A percentile compares a stretch with the other conserved stretches of the same genome.
Evolutionary conservation across 208 protist species (phyloP).

Genomic region (Acanthamoeba culbertsoni): DNA sequence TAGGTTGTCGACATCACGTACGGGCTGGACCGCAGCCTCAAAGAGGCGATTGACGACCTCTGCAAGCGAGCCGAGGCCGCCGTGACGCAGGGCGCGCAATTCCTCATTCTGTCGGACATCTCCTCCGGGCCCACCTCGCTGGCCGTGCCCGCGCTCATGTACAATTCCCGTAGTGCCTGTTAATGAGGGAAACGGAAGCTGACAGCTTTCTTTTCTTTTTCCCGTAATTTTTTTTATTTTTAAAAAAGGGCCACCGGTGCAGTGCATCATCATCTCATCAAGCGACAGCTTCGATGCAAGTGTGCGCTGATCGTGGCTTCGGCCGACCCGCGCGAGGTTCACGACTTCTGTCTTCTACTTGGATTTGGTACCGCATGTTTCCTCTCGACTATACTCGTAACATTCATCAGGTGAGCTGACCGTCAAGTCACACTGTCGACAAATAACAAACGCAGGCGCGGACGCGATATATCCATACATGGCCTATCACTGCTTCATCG

Average conservation of each 20-base stretch:
- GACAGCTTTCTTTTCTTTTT: too few species aligned
- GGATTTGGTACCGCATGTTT: slow-evolving; percentile 82
- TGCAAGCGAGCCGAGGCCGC: slow-evolving; percentile 70
- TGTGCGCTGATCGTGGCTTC: slow-evolving; percentile 81
- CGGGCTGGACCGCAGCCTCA: slow-evolving; percentile 73
- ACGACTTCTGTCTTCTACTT: slow-evolving; percentile 82
- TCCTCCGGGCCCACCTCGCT: slow-evolving; percentile 1
- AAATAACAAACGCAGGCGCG: slow-evolving; percentile 52
- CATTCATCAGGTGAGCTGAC: neutral
- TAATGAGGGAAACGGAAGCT: too few species aligned
- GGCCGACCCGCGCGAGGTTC: slow-evolving; percentile 82
- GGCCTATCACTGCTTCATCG: slow-evolving; percentile 51
- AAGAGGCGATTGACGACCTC: slow-evolving; percentile 71
- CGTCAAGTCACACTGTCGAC: neutral
- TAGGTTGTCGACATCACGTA: slow-evolving; percentile 52
- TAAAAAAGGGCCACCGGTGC: slow-evolving; percentile 79
- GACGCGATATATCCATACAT: slow-evolving; percentile 87
- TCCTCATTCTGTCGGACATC: slow-evolving; percentile 84
- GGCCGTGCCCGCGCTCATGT: slow-evolving; percentile 6
- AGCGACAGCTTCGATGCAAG: slow-evolving; percentile 73
- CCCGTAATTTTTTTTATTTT: too few species aligned
- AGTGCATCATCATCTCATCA: slow-evolving; percentile 86
- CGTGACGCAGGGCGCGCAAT: slow-evolving; percentile 72
- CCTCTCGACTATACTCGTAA: too few species aligned
- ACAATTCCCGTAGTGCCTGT: too few species aligned